These are phyloP conservation scores for Sphagnum magellanicum DNA, from an alignment of 228 moss, liverwort and hornwort species.

Conservation along the genomic window DNA sequence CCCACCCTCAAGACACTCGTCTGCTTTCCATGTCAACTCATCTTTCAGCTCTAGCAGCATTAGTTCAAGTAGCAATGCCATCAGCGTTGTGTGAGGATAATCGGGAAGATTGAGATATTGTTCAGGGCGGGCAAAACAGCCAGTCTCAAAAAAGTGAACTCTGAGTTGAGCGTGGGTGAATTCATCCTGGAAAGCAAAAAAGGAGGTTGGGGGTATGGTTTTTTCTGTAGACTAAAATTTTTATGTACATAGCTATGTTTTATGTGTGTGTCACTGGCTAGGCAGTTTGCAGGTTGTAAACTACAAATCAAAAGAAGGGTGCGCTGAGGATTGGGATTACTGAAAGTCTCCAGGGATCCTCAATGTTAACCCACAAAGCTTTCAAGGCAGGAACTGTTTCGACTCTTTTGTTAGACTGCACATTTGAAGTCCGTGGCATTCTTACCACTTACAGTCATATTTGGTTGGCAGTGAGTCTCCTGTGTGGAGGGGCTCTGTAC, in stretches of 20 bases:
- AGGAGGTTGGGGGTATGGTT: conserved; percentile 23
- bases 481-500: too few species aligned
- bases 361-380: too few species aligned
- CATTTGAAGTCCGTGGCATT: too few species aligned
- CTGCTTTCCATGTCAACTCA: conserved; percentile 80
- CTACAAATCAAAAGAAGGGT: conserved; percentile 27
- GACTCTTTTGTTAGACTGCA: too few species aligned
- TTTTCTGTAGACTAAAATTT: conserved; percentile 78
- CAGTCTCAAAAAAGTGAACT: conserved; percentile 15
- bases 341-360: too few species aligned
- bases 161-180: conserved; percentile 13
- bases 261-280: conserved; percentile 52
- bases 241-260: conserved; percentile 94
- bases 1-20: conserved; percentile 60
- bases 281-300: conserved; percentile 57
- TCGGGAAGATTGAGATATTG: conserved; percentile 13
- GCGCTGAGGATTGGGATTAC: too few species aligned
- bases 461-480: too few species aligned
- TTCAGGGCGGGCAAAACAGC: conserved; percentile 18
- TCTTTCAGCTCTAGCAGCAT: conserved; percentile 69
- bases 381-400: too few species aligned
- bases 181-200: conserved; percentile 17
- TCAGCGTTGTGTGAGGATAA: conserved; percentile 74
- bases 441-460: too few species aligned
- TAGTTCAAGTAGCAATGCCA: conserved; percentile 75